Conservation (phyloP, 177 flowering plant genomes). For the Vitis hybrid region DNA sequence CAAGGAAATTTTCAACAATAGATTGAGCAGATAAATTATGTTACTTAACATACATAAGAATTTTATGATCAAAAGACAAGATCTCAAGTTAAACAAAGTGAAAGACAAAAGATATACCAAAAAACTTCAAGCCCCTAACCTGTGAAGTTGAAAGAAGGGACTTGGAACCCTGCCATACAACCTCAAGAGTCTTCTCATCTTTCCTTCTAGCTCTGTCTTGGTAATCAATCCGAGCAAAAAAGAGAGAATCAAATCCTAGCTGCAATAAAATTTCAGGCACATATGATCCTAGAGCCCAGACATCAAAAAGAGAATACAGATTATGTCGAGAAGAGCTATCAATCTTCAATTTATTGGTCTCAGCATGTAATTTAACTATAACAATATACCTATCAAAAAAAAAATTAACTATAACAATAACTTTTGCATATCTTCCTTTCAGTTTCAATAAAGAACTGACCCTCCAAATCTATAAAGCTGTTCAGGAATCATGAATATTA, state of each 20-base stretch:
- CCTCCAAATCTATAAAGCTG: not conserved
- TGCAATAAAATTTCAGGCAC: constrained; percentile 15
- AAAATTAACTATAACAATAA: too few species aligned
- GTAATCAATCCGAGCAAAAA: constrained; percentile 53
- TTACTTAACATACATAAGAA: not conserved
- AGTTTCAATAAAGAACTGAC: too few species aligned
- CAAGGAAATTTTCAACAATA: not conserved
- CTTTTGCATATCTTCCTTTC: too few species aligned
- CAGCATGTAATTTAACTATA: too few species aligned
- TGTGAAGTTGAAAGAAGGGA: constrained; percentile 47
- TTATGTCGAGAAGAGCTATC: too few species aligned
- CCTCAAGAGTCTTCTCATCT: constrained; percentile 45
- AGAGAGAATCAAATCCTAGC: constrained; percentile 54
- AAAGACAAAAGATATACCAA: not conserved
- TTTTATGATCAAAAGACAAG: too few species aligned
- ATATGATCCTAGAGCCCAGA: not conserved
- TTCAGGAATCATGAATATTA: not conserved
- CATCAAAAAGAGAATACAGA: not conserved
- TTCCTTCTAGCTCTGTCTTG: constrained; percentile 52
- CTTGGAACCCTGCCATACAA: constrained; percentile 49
- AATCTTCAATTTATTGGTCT: too few species aligned
- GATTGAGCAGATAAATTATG: too few species aligned
- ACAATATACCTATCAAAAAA: too few species aligned
- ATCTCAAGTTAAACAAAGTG: not conserved
- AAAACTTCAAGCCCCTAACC: constrained; percentile 17